phyloP scores from a whole-genome alignment of 2,329 filamentous ascomycete genomes.

The Phyllosticta citrichinensis region DNA sequence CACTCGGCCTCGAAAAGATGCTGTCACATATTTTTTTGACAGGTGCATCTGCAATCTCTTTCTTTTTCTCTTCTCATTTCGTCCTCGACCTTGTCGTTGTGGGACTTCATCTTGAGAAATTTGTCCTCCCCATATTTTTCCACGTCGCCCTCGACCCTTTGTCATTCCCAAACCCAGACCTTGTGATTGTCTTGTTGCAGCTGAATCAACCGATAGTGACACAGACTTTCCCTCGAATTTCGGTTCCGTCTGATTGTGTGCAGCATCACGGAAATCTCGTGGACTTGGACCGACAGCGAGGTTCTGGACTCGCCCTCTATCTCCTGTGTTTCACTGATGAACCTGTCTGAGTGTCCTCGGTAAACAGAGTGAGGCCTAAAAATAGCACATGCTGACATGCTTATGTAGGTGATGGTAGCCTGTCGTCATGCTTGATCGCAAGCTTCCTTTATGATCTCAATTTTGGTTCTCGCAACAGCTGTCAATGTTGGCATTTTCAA shows the following conservation, averaged over 20 bases:
- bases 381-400: not conserved
- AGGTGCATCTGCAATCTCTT: not conserved
- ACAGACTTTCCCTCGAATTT: not conserved
- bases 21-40: not conserved
- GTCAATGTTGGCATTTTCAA: too few relatives aligned
- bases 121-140: not conserved
- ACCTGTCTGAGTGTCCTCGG: too few relatives aligned
- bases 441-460: too few relatives aligned
- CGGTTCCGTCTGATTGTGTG: not conserved
- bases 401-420: too few relatives aligned
- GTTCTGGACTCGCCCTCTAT: not conserved
- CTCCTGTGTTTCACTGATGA: too few relatives aligned
- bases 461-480: too few relatives aligned
- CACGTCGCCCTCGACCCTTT: not conserved
- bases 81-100: not conserved
- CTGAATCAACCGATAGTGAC: not conserved
- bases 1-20: not conserved
- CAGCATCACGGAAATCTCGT: not conserved
- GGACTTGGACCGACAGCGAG: not conserved
- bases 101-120: not conserved
- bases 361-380: not conserved
- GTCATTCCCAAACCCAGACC: not conserved
- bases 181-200: not conserved
- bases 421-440: too few relatives aligned
- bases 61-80: not conserved